Conservation (phyloP, 169 alveolate genomes). For the Neospora caninum region DNA sequence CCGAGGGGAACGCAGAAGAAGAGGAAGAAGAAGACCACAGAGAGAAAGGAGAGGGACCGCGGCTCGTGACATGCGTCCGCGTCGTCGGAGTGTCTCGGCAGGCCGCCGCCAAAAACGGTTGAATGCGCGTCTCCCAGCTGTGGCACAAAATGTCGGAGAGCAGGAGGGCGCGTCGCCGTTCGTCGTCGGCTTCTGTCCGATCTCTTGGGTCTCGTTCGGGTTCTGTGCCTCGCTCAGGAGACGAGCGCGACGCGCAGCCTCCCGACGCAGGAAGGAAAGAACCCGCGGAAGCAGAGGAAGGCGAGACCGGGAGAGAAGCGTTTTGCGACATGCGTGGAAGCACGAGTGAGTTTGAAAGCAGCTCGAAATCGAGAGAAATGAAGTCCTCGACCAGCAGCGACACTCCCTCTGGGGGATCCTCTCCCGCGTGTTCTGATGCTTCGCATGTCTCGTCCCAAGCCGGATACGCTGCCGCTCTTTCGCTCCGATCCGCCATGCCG, state of each 20-base stretch:
- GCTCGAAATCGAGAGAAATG: constrained; percentile 22
- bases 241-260: too few relatives aligned
- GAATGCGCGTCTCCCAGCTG: not conserved
- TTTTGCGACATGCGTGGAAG: too few relatives aligned
- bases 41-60: not conserved
- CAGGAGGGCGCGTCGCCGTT: not conserved
- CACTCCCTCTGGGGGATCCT: too few relatives aligned
- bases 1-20: not conserved
- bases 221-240: too few relatives aligned
- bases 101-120: not conserved
- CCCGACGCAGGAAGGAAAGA: too few relatives aligned
- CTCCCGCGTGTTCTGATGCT: too few relatives aligned
- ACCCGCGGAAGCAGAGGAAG: not conserved
- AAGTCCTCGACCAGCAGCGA: not conserved
- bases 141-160: not conserved
- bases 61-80: too few relatives aligned
- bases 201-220: not conserved
- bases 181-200: not conserved
- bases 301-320: not conserved
- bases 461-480: too few relatives aligned
- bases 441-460: too few relatives aligned
- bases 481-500: too few relatives aligned
- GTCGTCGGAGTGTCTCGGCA: not conserved
- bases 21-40: not conserved
- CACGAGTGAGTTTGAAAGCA: not conserved